Percentiles rank a stretch among this genome's conserved stretches.
These are phyloP conservation scores for Pleurotus salmoneostramineus DNA, from an alignment of 768 basidiomycete genomes.

Conservation along the genomic window DNA sequence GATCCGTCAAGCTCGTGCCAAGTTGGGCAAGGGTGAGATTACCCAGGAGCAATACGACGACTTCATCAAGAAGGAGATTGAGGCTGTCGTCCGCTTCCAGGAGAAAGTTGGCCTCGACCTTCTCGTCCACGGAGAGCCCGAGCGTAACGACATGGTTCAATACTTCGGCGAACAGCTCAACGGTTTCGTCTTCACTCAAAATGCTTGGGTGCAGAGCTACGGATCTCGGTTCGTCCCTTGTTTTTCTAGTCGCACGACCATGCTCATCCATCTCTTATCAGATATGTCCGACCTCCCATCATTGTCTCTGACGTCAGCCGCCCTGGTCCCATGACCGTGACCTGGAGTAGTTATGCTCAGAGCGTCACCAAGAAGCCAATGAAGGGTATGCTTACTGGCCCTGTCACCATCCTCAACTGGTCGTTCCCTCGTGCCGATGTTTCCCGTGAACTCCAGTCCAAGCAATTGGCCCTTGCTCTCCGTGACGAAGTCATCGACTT, in stretches of 20 bases:
- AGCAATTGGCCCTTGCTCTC: conserved; percentile 96
- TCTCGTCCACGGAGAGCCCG: conserved; percentile 97
- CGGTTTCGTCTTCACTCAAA: conserved; percentile 98
- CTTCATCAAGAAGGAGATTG: conserved; percentile 98
- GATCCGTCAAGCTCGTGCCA: conserved; percentile 95
- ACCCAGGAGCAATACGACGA: conserved; percentile 86
- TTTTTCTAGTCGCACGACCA: not conserved
- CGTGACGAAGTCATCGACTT: conserved; percentile 98
- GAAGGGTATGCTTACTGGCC: conserved; percentile 99
- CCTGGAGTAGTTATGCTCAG: conserved; percentile 96
- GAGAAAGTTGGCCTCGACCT: conserved; percentile 95
- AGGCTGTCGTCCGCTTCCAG: conserved; percentile 92
- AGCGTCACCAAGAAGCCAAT: conserved; percentile 89
- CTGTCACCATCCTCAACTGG: conserved; percentile 99
- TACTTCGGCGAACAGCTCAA: conserved; percentile 97
- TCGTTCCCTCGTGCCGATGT: conserved; percentile 99
- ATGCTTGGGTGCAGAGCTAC: conserved; percentile 99
- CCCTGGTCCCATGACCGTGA: conserved; percentile 88
- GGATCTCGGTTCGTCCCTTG: conserved; percentile 76
- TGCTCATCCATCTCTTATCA: conserved; percentile 20
- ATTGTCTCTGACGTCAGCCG: conserved; percentile 98
- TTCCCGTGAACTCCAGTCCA: conserved; percentile 92
- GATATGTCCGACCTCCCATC: conserved; percentile 97
- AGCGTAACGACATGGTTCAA: conserved; percentile 99
- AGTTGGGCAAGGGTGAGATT: conserved; percentile 89